Evolutionary conservation across 345 rosid species (phyloP), one percentile per base, ranked within the genome.

Genomic region (Linum tenue): DNA sequence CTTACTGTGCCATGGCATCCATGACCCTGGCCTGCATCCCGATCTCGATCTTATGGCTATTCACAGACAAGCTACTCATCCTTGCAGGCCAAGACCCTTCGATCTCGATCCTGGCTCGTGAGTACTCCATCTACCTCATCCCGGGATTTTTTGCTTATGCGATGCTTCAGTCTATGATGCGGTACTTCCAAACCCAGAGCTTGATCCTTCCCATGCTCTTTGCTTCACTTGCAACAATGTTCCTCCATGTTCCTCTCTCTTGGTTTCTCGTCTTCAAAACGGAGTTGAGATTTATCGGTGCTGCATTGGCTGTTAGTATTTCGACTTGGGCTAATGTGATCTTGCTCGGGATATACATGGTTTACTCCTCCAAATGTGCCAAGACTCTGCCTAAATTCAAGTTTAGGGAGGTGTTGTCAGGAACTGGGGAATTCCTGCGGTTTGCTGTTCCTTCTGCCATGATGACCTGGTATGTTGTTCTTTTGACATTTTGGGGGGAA

Each of bases 401-500:
- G 38, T 65, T 39, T 42, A 65, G 44, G 17, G 61, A 60, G 48
- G 9, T 65, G 10, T 60, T 64, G 56, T 58, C 42, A 0, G 55
- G 65, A 37, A 55, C 61, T 14, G 37, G 38, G 5, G 62, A 59
- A 44, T 59, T 70, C 48, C 50, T 66, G 43, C 53, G 64, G 44
- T 59, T 64, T 41, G 73, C 73, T 5, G 3, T 84, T 40, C 85
- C 92, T 15, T 73, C 92, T 61, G 80, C 78, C 22, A 40, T 82
- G 37, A 86, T 86, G 92, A 43, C 71, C 44, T 82, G 89, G 92
- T 86, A 86, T 48, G 67, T 35, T 41, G 63, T 7, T 65, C 41
- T 40, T 11, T 7, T 31, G 7, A 43, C 5, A 10, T 17, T 56
- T 57, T 17, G 17, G 35, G 31, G 31, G 31, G 31, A 22, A 22